Evolutionary conservation across 1,284 basidiomycete species (phyloP).

Genomic region (Tylopilus orsonianus): DNA sequence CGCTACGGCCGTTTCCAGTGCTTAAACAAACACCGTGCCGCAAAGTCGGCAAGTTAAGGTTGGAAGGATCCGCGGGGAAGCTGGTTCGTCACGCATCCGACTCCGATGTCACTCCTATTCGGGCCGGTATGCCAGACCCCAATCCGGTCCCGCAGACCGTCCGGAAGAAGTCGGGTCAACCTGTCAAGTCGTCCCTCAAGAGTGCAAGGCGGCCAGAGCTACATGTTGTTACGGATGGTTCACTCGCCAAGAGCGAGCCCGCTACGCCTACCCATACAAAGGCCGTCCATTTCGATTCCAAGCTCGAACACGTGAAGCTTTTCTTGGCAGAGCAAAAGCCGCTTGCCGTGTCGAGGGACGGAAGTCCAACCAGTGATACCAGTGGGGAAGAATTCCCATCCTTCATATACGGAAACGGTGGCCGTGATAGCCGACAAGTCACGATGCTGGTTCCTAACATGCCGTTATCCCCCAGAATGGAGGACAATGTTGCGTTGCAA

Average conservation of each 20-base stretch:
- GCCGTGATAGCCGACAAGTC: conserved; percentile 40
- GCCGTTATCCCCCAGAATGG: conserved; percentile 38
- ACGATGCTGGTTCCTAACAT: conserved; percentile 58
- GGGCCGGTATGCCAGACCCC: conserved; percentile 10
- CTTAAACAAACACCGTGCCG: conserved; percentile 11
- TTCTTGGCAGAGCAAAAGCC: conserved; percentile 95
- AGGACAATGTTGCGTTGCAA: conserved; percentile 53
- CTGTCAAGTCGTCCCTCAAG: conserved; percentile 91
- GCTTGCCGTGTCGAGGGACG: conserved; percentile 87
- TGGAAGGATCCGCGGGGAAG: conserved; percentile 31
- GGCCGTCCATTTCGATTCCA: conserved; percentile 89
- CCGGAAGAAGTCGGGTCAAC: conserved; percentile 91
- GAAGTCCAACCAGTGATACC: conserved; percentile 83
- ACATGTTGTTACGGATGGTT: conserved; percentile 46
- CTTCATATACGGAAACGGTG: conserved; percentile 54
- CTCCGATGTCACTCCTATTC: conserved; percentile 31
- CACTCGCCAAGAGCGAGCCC: conserved; percentile 57
- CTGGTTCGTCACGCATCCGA: conserved; percentile 38
- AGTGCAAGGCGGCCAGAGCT: conserved; percentile 52
- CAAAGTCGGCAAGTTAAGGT: conserved; percentile 27
- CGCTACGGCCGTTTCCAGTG: conserved; percentile 9
- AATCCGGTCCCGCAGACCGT: conserved; percentile 22
- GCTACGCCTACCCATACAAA: conserved; percentile 64
- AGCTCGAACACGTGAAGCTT: conserved; percentile 90
- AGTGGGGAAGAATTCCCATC: conserved; percentile 71